These are phyloP conservation scores for Mrakia frigida DNA, from an alignment of 768 basidiomycete species.

Conservation along the genomic window DNA sequence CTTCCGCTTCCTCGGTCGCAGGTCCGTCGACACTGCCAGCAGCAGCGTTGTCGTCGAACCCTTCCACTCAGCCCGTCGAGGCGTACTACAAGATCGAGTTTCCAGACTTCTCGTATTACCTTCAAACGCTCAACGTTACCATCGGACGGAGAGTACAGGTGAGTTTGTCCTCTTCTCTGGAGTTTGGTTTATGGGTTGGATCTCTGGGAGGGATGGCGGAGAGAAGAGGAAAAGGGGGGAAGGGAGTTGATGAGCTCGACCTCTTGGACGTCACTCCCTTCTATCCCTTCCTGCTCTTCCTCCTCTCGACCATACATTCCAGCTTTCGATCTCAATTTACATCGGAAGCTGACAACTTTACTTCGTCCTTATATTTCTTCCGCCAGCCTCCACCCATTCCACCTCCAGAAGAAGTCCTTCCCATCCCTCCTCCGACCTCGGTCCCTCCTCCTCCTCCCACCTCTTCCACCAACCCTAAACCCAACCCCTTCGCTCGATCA, in stretches of 20 bases:
- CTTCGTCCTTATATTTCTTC: background rate
- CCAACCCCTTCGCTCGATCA: background rate
- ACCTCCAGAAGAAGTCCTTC: background rate
- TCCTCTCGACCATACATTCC: too few species aligned
- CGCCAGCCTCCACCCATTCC: background rate
- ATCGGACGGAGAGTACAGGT: constrained; percentile 62
- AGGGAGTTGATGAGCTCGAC: constrained; percentile 3
- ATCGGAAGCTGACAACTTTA: background rate
- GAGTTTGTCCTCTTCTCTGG: background rate
- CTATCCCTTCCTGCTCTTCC: too few species aligned
- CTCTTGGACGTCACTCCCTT: background rate
- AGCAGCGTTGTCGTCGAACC: constrained; percentile 6
- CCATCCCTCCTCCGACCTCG: background rate
- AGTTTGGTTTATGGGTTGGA: background rate
- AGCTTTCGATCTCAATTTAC: background rate
- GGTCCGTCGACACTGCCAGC: background rate
- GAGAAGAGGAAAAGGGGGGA: background rate
- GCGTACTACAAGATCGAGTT: constrained; percentile 93
- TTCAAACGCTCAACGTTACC: constrained; percentile 87
- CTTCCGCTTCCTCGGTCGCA: background rate
- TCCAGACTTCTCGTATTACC: constrained; percentile 91
- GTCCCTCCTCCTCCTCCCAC: background rate
- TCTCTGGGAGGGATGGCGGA: background rate
- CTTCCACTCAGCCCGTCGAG: constrained; percentile 51
- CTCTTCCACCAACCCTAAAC: background rate